These are phyloP conservation scores for Diplocarpon mali DNA, from an alignment of 2,329 filamentous ascomycete species.

Conservation along the genomic window DNA sequence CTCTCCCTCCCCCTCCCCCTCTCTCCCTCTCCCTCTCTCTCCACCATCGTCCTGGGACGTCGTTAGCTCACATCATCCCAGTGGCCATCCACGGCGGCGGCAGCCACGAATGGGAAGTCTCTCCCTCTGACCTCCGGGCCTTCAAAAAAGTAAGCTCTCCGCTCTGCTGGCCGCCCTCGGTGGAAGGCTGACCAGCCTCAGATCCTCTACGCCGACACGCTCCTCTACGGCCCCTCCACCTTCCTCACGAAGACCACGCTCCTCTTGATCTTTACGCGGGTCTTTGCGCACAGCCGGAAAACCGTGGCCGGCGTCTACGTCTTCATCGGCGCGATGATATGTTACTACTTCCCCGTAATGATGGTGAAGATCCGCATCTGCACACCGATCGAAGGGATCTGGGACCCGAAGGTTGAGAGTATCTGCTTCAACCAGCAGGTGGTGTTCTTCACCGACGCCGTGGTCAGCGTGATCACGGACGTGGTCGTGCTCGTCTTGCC, in stretches of 20 bases:
- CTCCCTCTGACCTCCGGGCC: background rate
- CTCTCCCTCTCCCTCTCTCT: background rate
- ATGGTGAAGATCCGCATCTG: constrained; percentile 14
- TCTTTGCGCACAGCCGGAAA: constrained; percentile 8
- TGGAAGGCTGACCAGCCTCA: background rate
- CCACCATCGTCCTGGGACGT: background rate
- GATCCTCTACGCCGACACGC: constrained; percentile 10
- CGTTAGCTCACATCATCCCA: background rate
- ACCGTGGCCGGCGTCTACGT: constrained; percentile 13
- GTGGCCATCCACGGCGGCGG: constrained; percentile 6
- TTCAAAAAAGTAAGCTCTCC: constrained; percentile 2
- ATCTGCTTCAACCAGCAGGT: constrained; percentile 27
- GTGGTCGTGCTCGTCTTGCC: too few relatives aligned
- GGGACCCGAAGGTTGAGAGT: constrained; percentile 12
- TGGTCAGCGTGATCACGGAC: constrained; percentile 26
- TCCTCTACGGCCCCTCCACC: constrained; percentile 18
- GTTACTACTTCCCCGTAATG: constrained; percentile 10
- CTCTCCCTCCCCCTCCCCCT: background rate
- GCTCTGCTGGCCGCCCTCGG: too few relatives aligned
- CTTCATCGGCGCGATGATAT: constrained; percentile 13
- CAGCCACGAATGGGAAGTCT: constrained; percentile 9
- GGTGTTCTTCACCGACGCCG: constrained; percentile 28
- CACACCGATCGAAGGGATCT: constrained; percentile 19
- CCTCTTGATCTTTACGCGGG: constrained; percentile 11
- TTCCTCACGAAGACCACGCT: constrained; percentile 21